These are phyloP conservation scores for Biscogniauxia marginata DNA, from an alignment of 2,329 filamentous ascomycete species.

Conservation along the genomic window DNA sequence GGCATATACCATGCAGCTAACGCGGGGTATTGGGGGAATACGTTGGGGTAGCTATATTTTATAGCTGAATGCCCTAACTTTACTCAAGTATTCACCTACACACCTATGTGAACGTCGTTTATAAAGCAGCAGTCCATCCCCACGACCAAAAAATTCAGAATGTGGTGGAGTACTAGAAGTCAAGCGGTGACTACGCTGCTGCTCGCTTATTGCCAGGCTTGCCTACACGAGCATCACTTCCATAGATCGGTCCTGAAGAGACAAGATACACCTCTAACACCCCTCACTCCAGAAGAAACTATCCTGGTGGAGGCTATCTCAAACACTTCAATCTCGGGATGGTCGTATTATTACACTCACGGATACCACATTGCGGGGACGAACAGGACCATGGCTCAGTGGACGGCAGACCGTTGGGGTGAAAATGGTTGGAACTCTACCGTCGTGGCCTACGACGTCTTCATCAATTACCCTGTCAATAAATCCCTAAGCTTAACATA, in stretches of 20 bases:
- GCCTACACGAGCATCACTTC: conserved; percentile 19
- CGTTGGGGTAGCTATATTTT: too few species aligned
- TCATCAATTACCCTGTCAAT: conserved; percentile 51
- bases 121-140: neutral
- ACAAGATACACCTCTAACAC: conserved; percentile 18
- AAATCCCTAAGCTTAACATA: conserved; percentile 46
- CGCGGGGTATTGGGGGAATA: too few species aligned
- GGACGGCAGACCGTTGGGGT: conserved; percentile 31
- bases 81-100: too few species aligned
- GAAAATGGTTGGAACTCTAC: conserved; percentile 31
- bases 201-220: conserved; percentile 18
- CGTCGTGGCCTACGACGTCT: conserved; percentile 31
- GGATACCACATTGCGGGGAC: conserved; percentile 32
- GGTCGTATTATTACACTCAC: conserved; percentile 35
- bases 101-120: too few species aligned
- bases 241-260: conserved; percentile 15
- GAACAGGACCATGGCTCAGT: conserved; percentile 31
- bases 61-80: too few species aligned
- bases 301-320: conserved; percentile 28
- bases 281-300: conserved; percentile 26
- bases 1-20: too few species aligned
- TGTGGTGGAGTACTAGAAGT: neutral
- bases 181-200: conserved; percentile 7
- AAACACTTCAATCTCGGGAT: conserved; percentile 29
- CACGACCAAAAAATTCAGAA: neutral